phyloP scores from a whole-genome alignment of 164 flowering plant genomes.

The Umbilicus rupestris region DNA sequence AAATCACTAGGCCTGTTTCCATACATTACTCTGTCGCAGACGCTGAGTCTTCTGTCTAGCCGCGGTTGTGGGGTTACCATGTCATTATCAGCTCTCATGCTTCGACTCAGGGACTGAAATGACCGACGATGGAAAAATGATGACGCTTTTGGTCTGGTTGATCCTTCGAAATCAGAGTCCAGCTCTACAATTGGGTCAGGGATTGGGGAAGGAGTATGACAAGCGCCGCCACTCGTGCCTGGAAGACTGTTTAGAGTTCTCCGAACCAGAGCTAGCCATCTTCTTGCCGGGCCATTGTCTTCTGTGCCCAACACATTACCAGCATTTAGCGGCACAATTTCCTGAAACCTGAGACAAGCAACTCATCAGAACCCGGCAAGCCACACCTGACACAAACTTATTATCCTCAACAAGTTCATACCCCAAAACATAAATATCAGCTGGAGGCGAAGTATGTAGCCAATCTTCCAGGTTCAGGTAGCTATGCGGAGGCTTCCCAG shows the following conservation, averaged over 20 bases:
- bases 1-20: constrained; percentile 44
- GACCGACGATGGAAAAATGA: constrained; percentile 54
- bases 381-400: neutral
- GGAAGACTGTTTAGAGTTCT: constrained; percentile 41
- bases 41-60: constrained; percentile 54
- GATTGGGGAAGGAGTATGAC: constrained; percentile 23
- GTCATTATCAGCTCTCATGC: constrained; percentile 53
- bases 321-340: constrained; percentile 62
- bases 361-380: neutral
- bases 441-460: constrained; percentile 56
- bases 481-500: constrained; percentile 65
- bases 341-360: constrained; percentile 49
- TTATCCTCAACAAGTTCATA: constrained; percentile 14
- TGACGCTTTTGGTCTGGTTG: constrained; percentile 53
- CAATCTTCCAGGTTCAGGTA: constrained; percentile 68
- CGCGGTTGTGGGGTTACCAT: constrained; percentile 32
- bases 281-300: constrained; percentile 42
- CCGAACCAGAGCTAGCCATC: constrained; percentile 67
- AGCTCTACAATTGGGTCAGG: constrained; percentile 78
- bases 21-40: constrained; percentile 48
- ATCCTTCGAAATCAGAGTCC: constrained; percentile 88
- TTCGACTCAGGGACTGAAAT: constrained; percentile 54
- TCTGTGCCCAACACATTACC: constrained; percentile 54
- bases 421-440: constrained; percentile 78
- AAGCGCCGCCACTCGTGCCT: constrained; percentile 4